A percentile compares a stretch with the other conserved stretches of the same genome.
Conservation (phyloP, 768 basidiomycete genomes). For the Mycena polygramma region DNA sequence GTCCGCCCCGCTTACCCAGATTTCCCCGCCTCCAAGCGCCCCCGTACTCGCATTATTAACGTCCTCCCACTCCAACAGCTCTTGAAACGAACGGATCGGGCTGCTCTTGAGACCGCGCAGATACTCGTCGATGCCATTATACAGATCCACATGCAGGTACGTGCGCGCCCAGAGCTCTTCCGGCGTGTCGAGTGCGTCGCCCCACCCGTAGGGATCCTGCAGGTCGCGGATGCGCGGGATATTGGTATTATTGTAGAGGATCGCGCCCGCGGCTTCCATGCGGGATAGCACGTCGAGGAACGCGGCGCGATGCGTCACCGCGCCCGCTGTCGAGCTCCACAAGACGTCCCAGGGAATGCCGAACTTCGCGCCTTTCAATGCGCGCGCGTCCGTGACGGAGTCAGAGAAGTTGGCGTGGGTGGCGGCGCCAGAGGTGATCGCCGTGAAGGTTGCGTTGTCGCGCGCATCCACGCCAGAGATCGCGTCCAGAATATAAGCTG, state of each 20-base stretch:
- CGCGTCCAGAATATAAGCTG: conserved; percentile 23
- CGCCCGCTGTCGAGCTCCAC: conserved; percentile 20
- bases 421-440: conserved; percentile 16
- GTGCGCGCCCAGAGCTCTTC: conserved; percentile 23
- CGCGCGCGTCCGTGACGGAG: not conserved
- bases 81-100: conserved; percentile 7
- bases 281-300: conserved; percentile 1
- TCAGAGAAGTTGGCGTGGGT: conserved; percentile 14
- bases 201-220: conserved; percentile 23
- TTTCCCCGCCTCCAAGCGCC: conserved; percentile 13
- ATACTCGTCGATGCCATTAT: conserved; percentile 22
- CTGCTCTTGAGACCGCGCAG: conserved; percentile 1
- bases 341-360: conserved; percentile 23
- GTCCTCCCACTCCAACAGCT: conserved; percentile 22
- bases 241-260: conserved; percentile 18
- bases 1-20: conserved; percentile 24
- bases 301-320: conserved; percentile 17
- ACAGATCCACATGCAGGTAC: conserved; percentile 26
- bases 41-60: conserved; percentile 20
- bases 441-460: conserved; percentile 20
- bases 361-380: conserved; percentile 7
- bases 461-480: conserved; percentile 18
- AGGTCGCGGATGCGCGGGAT: conserved; percentile 20
- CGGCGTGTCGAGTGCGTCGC: conserved; percentile 25
- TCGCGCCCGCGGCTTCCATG: conserved; percentile 7